Evolutionary conservation across 257 asterid genomes (phyloP).

Genomic region (Solanum peruvianum): DNA sequence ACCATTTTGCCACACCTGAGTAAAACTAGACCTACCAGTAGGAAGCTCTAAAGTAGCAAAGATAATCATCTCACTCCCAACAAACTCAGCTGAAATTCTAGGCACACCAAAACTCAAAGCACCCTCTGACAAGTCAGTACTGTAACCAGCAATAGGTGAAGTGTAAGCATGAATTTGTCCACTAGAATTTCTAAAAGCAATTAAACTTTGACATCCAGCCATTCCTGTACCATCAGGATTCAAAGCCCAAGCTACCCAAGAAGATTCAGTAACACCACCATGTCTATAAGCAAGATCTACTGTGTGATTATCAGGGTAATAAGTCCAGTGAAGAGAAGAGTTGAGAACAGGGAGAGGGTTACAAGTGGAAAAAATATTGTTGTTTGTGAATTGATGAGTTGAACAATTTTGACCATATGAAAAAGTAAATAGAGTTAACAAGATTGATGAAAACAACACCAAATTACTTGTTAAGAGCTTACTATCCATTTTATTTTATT

Average conservation of each 20-base stretch:
- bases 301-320: not conserved
- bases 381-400: not conserved
- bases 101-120: not conserved
- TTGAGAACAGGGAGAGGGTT: not conserved
- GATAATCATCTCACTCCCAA: not conserved
- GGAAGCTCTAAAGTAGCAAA: constrained; percentile 13
- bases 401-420: constrained; percentile 21
- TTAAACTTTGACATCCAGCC: not conserved
- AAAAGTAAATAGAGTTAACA: not conserved
- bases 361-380: not conserved
- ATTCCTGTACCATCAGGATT: not conserved
- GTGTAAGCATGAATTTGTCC: not conserved
- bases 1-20: constrained; percentile 24
- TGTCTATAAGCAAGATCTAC: constrained; percentile 6
- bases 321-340: constrained; percentile 5
- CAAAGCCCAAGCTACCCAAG: constrained; percentile 7
- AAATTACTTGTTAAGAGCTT: not conserved
- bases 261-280: not conserved
- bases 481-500: constrained; percentile 1
- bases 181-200: not conserved
- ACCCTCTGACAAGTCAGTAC: not conserved
- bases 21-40: not conserved
- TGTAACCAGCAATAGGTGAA: not conserved
- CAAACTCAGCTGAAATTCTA: constrained; percentile 4
- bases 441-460: constrained; percentile 3